Evolutionary conservation across 768 basidiomycete genomes (phyloP).

Genomic region (Xerocomellus dryophilus): DNA sequence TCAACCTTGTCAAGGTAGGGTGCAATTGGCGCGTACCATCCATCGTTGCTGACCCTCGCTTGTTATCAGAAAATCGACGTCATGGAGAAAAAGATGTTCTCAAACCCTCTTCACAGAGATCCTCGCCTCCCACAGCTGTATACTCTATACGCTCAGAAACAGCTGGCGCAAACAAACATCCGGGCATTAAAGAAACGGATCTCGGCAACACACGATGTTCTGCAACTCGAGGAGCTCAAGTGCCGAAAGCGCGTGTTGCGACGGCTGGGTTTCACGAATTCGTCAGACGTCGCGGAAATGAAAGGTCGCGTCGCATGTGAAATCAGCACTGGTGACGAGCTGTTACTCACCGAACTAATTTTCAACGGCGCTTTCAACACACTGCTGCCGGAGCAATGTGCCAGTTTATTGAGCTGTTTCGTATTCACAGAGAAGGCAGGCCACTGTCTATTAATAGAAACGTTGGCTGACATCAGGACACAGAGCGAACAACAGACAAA

Average conservation of each 20-base stretch:
- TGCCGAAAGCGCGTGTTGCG: conserved; percentile 91
- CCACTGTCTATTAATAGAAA: not conserved
- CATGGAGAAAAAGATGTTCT: conserved; percentile 83
- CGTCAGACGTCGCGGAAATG: conserved; percentile 92
- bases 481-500: conserved; percentile 85
- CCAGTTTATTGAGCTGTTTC: conserved; percentile 93
- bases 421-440: conserved; percentile 94
- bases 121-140: conserved; percentile 78
- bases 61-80: conserved; percentile 76
- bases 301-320: conserved; percentile 99
- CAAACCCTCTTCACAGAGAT: conserved; percentile 76
- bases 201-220: conserved; percentile 83
- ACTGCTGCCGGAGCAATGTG: conserved; percentile 86
- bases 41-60: not conserved
- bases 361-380: conserved; percentile 97
- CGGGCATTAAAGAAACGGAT: conserved; percentile 82
- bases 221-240: conserved; percentile 96
- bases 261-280: conserved; percentile 84
- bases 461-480: not conserved
- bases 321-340: conserved; percentile 95
- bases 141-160: conserved; percentile 74
- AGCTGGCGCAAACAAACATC: conserved; percentile 62
- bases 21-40: not conserved
- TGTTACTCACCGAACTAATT: conserved; percentile 92
- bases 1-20: conserved; percentile 74